phyloP scores from a whole-genome alignment of 176 grass and related monocot genomes.

The Echinochloa phyllopogon region DNA sequence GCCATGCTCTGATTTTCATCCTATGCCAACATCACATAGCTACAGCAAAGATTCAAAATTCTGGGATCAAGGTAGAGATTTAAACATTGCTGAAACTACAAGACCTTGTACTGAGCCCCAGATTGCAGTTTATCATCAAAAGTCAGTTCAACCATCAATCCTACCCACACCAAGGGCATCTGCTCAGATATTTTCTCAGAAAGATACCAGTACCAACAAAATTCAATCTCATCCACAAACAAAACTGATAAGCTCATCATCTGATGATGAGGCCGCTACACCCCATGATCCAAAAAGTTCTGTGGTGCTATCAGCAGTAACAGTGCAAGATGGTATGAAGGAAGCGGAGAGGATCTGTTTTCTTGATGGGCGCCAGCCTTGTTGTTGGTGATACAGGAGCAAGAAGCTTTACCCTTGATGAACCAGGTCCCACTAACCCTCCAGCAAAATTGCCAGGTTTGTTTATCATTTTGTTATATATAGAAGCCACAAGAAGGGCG shows the following conservation, averaged over 20 bases:
- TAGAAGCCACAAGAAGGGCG: no score
- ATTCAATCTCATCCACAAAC: constrained; percentile 41
- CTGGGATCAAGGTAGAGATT: constrained; percentile 44
- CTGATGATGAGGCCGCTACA: constrained; percentile 40
- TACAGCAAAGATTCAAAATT: constrained; percentile 33
- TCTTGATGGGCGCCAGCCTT: constrained; percentile 43
- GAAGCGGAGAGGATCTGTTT: constrained; percentile 38
- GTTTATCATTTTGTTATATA: neutral
- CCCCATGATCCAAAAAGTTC: constrained; percentile 47
- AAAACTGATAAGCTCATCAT: constrained; percentile 28
- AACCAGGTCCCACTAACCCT: constrained; percentile 54
- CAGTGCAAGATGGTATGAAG: constrained; percentile 28
- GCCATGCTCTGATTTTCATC: constrained; percentile 13
- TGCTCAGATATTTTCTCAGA: constrained; percentile 41
- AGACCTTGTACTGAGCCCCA: constrained; percentile 45
- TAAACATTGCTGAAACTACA: constrained; percentile 27
- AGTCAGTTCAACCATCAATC: constrained; percentile 36
- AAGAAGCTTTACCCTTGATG: constrained; percentile 43
- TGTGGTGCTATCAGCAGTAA: constrained; percentile 19
- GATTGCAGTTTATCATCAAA: constrained; percentile 41
- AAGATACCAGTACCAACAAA: constrained; percentile 19
- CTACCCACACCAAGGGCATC: constrained; percentile 32
- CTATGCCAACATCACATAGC: constrained; percentile 30
- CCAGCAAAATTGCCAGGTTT: constrained; percentile 77
- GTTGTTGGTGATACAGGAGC: constrained; percentile 54